Evolutionary conservation across 352 stramenopile genomes (phyloP).

Genomic region (Phytopythium oedochilum): DNA sequence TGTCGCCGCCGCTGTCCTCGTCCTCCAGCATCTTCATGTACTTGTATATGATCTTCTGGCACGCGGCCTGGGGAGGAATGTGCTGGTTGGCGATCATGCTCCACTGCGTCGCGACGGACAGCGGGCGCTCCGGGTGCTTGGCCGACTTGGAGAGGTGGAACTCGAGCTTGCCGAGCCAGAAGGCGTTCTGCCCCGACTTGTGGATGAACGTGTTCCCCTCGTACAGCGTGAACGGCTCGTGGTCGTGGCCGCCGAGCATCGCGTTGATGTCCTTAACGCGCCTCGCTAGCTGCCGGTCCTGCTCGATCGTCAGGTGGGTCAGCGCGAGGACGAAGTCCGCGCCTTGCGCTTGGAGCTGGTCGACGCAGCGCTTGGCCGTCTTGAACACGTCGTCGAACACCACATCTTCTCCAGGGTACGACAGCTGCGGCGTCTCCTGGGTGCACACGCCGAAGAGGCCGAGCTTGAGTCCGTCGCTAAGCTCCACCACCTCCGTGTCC

Average conservation of each 20-base stretch:
- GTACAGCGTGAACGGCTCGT: slow-evolving; percentile 72
- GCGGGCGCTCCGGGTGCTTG: too few relatives aligned
- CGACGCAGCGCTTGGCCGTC: slow-evolving; percentile 38
- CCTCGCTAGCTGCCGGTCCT: slow-evolving; percentile 48
- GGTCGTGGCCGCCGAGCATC: slow-evolving; percentile 84
- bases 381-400: slow-evolving; percentile 47
- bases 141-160: slow-evolving; percentile 24
- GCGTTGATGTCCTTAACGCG: slow-evolving; percentile 51
- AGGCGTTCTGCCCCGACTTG: slow-evolving; percentile 75
- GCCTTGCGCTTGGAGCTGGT: slow-evolving; percentile 34
- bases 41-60: slow-evolving; percentile 47
- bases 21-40: slow-evolving; percentile 38
- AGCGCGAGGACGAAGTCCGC: slow-evolving; percentile 68
- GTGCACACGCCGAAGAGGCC: slow-evolving; percentile 53
- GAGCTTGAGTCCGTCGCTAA: slow-evolving; percentile 32
- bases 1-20: slow-evolving; percentile 23
- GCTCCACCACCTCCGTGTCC: slow-evolving; percentile 30
- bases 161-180: slow-evolving; percentile 63
- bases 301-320: slow-evolving; percentile 59
- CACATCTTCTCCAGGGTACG: slow-evolving; percentile 35
- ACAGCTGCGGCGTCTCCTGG: slow-evolving; percentile 29
- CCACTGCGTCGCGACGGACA: too few relatives aligned
- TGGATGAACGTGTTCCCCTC: slow-evolving; percentile 61
- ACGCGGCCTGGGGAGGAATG: slow-evolving; percentile 3
- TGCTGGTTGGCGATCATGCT: too few relatives aligned